Base-by-base conservation (phyloP, 176 grass and related monocot species). In the Guadua angustifolia region DNA sequence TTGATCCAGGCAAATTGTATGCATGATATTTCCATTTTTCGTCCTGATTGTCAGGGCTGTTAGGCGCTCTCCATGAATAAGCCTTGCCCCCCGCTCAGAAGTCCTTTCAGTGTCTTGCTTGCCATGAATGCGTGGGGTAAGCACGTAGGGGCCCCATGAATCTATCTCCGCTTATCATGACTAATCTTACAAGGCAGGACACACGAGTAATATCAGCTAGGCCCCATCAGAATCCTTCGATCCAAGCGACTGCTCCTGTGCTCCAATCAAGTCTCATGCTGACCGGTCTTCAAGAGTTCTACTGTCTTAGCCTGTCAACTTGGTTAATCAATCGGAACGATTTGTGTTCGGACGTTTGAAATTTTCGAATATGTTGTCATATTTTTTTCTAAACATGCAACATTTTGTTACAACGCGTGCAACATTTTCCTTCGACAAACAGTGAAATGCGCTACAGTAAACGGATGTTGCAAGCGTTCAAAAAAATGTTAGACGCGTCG, bases 121-220 rank as follows among this genome's bases (percentile, higher is more conserved):
- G 59, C 60, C 59, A 69, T 81, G 78, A 81, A 75, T 81, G 59
- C 85, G 13, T 66, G 49, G 70, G 68, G 25, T 32, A 47, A n/a
- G 36, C 38, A 33, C 39, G 12, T 16, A 49, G 36, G 38, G 69
- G 47, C 6, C 4, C 58, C 69, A 66, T 74, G 26, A 46, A 86
- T 81, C 68, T 80, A 4, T 80, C 32, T 49, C 15, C 19, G 36
- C 49, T 87, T 45, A 58, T 57, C 47, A 74, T 75, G 78, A 42
- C 55, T 5, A 68, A 79, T 47, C 57, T 75, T 38, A 68, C 58
- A 66, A 52, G 39, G 49, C 38, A 74, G 71, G 47, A 22, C 61
- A 22, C 60, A 43, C 33, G 53, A 83, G 53, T 45, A 80, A 55
- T 73, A 66, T 64, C 66, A 63, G 43, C 21, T 3, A 26, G 43